Conservation (phyloP, 2,329 filamentous ascomycete species). For the Pseudofabraea citricarpa region DNA sequence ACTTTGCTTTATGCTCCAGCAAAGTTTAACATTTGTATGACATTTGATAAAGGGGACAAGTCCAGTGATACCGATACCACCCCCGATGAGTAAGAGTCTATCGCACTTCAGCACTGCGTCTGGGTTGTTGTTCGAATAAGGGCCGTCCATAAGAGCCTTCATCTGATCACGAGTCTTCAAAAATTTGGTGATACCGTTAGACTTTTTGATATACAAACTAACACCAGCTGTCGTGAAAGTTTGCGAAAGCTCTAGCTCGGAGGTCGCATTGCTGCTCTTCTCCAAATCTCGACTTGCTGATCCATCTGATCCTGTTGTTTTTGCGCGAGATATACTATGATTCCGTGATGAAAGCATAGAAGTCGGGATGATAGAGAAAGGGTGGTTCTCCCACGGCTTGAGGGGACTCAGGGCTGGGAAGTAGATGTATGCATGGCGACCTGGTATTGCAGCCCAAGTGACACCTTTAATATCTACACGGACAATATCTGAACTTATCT, state of each 20-base stretch:
- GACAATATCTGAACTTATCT: slow-evolving; percentile 24
- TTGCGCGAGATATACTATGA: background rate
- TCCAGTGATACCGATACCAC: slow-evolving; percentile 44
- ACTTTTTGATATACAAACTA: slow-evolving; percentile 33
- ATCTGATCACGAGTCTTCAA: slow-evolving; percentile 23
- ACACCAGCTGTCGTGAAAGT: slow-evolving; percentile 21
- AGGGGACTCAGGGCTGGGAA: slow-evolving; percentile 40
- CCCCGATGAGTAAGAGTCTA: slow-evolving; percentile 37
- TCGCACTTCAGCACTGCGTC: slow-evolving; percentile 26
- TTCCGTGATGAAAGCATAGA: background rate
- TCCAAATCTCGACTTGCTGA: background rate
- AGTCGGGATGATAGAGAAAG: slow-evolving; percentile 41
- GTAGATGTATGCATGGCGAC: slow-evolving; percentile 40
- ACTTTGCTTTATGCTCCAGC: slow-evolving; percentile 29
- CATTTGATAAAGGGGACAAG: slow-evolving; percentile 30
- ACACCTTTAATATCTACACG: slow-evolving; percentile 37
- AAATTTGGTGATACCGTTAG: slow-evolving; percentile 29
- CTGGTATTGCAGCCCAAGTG: slow-evolving; percentile 27
- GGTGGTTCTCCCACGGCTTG: slow-evolving; percentile 48
- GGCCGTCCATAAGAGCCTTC: slow-evolving; percentile 34
- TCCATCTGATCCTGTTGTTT: background rate
- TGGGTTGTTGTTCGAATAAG: slow-evolving; percentile 30
- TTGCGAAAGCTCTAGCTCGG: background rate
- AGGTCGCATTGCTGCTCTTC: background rate
- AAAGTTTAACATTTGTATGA: slow-evolving; percentile 33